Conservation (phyloP, 352 stramenopile species). For the Stramenopiles sp. region DNA sequence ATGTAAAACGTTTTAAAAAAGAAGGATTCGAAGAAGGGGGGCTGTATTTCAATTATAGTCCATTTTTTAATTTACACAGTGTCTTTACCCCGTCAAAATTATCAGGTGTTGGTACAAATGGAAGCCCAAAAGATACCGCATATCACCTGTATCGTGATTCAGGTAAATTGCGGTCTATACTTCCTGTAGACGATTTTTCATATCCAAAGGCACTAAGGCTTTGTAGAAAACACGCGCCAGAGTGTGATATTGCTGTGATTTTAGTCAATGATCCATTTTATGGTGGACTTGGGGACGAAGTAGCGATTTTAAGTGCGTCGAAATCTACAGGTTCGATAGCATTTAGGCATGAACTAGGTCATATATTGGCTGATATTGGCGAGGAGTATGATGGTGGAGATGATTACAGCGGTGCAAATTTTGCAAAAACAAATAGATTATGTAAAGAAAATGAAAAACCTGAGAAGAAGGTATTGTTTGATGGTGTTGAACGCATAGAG, state of each 20-base stretch:
- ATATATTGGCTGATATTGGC: conserved; percentile 28
- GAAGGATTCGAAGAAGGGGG: conserved; percentile 27
- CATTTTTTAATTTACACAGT: conserved; percentile 24
- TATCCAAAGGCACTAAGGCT: conserved; percentile 12
- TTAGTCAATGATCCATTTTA: conserved; percentile 29
- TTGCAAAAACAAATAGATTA: neutral
- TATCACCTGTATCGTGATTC: conserved; percentile 20
- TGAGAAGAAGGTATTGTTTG: conserved; percentile 16
- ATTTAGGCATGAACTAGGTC: conserved; percentile 26
- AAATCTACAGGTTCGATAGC: conserved; percentile 22
- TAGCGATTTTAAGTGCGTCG: conserved; percentile 25
- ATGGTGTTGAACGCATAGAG: conserved; percentile 21
- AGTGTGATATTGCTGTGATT: conserved; percentile 24
- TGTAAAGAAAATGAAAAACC: conserved; percentile 25
- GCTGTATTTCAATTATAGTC: conserved; percentile 21
- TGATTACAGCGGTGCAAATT: conserved; percentile 27
- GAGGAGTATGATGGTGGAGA: conserved; percentile 28
- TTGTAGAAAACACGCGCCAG: neutral
- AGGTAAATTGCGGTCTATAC: conserved; percentile 15
- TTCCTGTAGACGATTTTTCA: conserved; percentile 17
- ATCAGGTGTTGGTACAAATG: conserved; percentile 20
- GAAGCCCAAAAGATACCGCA: conserved; percentile 15
- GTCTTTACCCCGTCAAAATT: conserved; percentile 16
- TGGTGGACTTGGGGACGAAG: conserved; percentile 25
- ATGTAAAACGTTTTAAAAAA: conserved; percentile 24